Percentiles rank a stretch among this genome's conserved stretches.
phyloP scores from a whole-genome alignment of 306 rosid genomes.

The Prunus campanulata region DNA sequence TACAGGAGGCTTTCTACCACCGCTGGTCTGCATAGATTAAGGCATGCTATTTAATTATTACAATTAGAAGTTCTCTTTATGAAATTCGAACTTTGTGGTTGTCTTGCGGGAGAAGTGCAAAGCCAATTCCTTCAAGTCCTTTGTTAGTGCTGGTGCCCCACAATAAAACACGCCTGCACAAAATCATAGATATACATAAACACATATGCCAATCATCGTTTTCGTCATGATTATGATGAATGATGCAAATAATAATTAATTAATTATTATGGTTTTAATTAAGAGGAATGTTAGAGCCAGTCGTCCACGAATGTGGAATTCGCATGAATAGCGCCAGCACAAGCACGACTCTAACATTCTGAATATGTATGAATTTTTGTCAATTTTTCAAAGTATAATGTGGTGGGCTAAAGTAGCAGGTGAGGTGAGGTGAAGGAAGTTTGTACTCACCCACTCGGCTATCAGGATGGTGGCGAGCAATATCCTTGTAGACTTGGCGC shows the following conservation, averaged over 20 bases:
- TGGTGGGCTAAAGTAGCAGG: not conserved
- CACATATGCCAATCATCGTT: not conserved
- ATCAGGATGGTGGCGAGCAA: constrained; percentile 49
- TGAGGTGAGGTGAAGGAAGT: not conserved
- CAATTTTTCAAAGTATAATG: not conserved
- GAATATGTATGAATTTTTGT: not conserved
- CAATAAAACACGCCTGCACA: constrained; percentile 52
- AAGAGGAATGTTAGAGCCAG: not conserved
- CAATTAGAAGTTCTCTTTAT: constrained; percentile 46
- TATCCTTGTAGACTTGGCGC: constrained; percentile 51
- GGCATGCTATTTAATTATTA: too few relatives aligned
- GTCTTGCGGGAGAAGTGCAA: constrained; percentile 47
- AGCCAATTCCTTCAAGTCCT: constrained; percentile 43
- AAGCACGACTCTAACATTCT: not conserved
- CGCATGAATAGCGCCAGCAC: not conserved
- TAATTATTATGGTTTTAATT: not conserved
- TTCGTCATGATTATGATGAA: not conserved
- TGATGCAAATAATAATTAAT: not conserved
- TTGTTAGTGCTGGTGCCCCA: constrained; percentile 47
- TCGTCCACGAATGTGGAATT: not conserved
- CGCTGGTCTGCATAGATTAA: too few relatives aligned
- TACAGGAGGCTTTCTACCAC: not conserved
- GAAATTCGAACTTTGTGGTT: constrained; percentile 54
- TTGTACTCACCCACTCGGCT: constrained; percentile 35
- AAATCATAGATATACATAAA: too few relatives aligned